Percentiles rank a stretch among this genome's conserved stretches.
These are phyloP conservation scores for Nakazawaea sp. DNA, from an alignment of 805 yeast genomes.

Conservation along the genomic window DNA sequence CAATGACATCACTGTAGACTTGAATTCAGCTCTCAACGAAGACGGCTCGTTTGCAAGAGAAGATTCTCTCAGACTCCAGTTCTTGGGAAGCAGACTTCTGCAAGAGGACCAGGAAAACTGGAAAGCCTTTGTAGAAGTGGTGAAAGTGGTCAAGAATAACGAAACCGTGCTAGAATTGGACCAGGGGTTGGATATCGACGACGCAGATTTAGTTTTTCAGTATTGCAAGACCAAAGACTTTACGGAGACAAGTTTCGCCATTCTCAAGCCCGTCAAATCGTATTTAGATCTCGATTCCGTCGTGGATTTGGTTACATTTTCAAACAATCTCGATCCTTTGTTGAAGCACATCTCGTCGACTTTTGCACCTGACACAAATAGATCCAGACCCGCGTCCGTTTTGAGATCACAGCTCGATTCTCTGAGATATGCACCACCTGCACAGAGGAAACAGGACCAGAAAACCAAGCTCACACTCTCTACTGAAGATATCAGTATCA, in stretches of 20 bases:
- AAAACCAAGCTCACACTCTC: too few species aligned
- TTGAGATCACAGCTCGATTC: conserved; percentile 4
- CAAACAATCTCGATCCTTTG: too few species aligned
- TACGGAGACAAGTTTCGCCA: too few species aligned
- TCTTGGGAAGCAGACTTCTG: conserved; percentile 29
- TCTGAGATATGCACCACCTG: conserved; percentile 1
- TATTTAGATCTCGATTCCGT: too few species aligned
- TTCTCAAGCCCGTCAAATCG: too few species aligned
- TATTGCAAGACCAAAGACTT: too few species aligned
- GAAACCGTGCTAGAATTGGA: conserved; percentile 22
- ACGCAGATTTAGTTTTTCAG: conserved; percentile 51
- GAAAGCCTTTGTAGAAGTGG: conserved; percentile 40
- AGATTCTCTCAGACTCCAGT: background rate
- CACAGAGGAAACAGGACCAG: too few species aligned
- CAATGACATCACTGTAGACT: conserved; percentile 29
- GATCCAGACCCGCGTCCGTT: background rate
- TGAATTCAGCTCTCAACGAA: conserved; percentile 33
- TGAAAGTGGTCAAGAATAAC: conserved; percentile 21
- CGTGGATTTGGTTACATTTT: too few species aligned
- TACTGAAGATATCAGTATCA: too few species aligned
- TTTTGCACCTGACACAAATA: too few species aligned
- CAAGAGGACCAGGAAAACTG: conserved; percentile 34
- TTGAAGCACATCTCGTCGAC: too few species aligned
- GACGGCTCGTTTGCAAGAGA: conserved; percentile 32
- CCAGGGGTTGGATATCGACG: conserved; percentile 13